Percentiles rank a stretch among this genome's conserved stretches.
These are phyloP conservation scores for Russula olivacea DNA, from an alignment of 768 basidiomycete genomes.

Conservation along the genomic window DNA sequence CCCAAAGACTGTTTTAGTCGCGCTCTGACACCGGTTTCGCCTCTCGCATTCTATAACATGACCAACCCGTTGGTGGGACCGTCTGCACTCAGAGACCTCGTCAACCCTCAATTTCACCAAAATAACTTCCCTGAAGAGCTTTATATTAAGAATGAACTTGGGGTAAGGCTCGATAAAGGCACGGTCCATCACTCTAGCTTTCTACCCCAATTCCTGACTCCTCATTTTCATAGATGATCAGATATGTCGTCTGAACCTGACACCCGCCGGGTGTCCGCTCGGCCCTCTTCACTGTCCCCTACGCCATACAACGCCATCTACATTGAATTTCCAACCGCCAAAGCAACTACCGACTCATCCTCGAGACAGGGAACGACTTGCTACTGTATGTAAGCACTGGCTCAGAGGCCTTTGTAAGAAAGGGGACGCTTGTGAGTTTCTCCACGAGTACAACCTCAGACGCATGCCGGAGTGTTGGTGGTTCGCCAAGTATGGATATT, in stretches of 20 bases:
- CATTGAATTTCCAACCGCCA: constrained; percentile 84
- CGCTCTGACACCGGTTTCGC: not conserved
- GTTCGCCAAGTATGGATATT: constrained; percentile 97
- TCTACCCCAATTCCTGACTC: constrained; percentile 1
- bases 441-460: constrained; percentile 97
- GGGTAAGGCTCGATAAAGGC: constrained; percentile 92
- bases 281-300: constrained; percentile 89
- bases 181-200: constrained; percentile 17
- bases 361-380: constrained; percentile 72
- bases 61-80: constrained; percentile 32
- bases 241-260: constrained; percentile 82
- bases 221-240: constrained; percentile 63
- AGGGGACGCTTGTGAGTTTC: constrained; percentile 94
- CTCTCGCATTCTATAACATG: constrained; percentile 14
- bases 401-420: constrained; percentile 97
- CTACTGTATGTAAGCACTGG: constrained; percentile 99
- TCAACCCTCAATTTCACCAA: constrained; percentile 91
- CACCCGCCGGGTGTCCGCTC: constrained; percentile 81
- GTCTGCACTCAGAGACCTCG: constrained; percentile 46
- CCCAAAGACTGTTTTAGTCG: not conserved
- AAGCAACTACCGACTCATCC: constrained; percentile 78
- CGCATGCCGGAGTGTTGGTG: constrained; percentile 99
- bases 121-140: constrained; percentile 79
- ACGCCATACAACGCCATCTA: constrained; percentile 84
- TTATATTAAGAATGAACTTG: constrained; percentile 75